These are phyloP conservation scores for Cydonia oblonga DNA, from an alignment of 331 rosid genomes.

Conservation along the genomic window DNA sequence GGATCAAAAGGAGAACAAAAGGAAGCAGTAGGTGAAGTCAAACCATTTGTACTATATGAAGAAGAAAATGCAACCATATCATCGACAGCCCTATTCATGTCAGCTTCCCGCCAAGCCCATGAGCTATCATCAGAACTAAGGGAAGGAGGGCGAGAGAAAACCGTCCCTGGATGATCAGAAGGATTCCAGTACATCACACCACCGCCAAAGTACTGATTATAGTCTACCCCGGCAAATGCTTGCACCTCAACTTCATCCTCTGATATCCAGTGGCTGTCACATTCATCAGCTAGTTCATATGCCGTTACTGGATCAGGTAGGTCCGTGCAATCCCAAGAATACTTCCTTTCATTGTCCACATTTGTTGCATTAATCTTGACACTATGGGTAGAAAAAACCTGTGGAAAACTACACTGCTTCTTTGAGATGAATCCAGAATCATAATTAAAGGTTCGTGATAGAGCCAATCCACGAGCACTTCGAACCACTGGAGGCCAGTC, in stretches of 20 bases:
- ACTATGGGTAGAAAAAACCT: conserved; percentile 46
- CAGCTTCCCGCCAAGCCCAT: conserved; percentile 99
- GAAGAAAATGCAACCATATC: conserved; percentile 98
- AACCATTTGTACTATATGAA: conserved; percentile 79
- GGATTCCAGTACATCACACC: conserved; percentile 98
- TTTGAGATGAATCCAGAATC: conserved; percentile 71
- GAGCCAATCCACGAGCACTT: conserved; percentile 55
- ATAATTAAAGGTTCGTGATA: conserved; percentile 51
- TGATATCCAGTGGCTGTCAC: conserved; percentile 80
- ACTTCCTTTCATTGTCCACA: conserved; percentile 56
- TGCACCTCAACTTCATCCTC: conserved; percentile 96
- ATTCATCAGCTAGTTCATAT: conserved; percentile 65
- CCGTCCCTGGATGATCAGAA: conserved; percentile 75
- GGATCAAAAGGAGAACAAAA: conserved; percentile 86
- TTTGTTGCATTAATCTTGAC: conserved; percentile 42
- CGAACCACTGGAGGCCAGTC: conserved; percentile 96
- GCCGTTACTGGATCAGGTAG: conserved; percentile 48
- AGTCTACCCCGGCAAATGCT: conserved; percentile 76
- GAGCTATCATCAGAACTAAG: conserved; percentile 96
- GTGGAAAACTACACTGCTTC: conserved; percentile 55
- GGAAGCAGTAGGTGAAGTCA: conserved; percentile 91
- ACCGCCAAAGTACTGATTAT: conserved; percentile 88
- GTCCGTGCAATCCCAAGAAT: conserved; percentile 61
- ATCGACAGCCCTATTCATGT: conserved; percentile 90
- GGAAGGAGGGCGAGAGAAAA: conserved; percentile 95